Evolutionary conservation across 192 early-diverging fungal genomes (phyloP), one percentile per base, ranked within the genome.

Genomic region (Irineochytrium annulatum): DNA sequence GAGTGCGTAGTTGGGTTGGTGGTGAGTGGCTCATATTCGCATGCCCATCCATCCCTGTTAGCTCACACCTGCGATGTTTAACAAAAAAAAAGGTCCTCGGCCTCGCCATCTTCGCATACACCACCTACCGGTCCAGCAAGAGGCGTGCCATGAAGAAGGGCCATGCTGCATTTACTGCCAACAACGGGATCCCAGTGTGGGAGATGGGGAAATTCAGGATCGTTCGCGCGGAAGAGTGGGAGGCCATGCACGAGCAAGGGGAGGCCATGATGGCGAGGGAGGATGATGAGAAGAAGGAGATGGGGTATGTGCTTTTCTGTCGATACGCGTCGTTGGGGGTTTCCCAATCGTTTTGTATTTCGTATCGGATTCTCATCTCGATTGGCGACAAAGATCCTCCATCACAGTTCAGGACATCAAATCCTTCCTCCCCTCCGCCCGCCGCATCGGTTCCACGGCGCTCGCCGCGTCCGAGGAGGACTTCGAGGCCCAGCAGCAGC

Each of bases 341-440:
- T 17, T 24, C 17, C 13, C 13, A 24, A 49, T 24, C 13, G 46
- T 14, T n/a, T n/a, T n/a, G n/a, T 49, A n/a, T n/a, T n/a, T n/a
- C n/a, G n/a, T n/a, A n/a, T n/a, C n/a, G n/a, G 26, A 22, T 14
- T 49, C 46, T 24, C 8, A 8, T 6, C 8, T 49, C 46, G n/a
- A n/a, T n/a, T n/a, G n/a, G n/a, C n/a, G n/a, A n/a, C n/a, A n/a
- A n/a, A 49, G 24, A 24, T 49, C 46, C 46, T 20, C 11, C 13
- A 8, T 49, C 46, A 49, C 11, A 14, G 26, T 49, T 22, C 17
- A 49, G 17, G 26, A 49, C 46, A 49, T 49, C 17, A 49, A 49
- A 49, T 8, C 46, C 24, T 49, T 49, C 46, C 46, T 49, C 24
- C 46, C 46, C 46, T 49, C 46, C 24, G 46, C 46, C 22, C 46